Base-by-base conservation (phyloP, 495 filamentous ascomycete genomes). In the Neurospora sp. region DNA sequence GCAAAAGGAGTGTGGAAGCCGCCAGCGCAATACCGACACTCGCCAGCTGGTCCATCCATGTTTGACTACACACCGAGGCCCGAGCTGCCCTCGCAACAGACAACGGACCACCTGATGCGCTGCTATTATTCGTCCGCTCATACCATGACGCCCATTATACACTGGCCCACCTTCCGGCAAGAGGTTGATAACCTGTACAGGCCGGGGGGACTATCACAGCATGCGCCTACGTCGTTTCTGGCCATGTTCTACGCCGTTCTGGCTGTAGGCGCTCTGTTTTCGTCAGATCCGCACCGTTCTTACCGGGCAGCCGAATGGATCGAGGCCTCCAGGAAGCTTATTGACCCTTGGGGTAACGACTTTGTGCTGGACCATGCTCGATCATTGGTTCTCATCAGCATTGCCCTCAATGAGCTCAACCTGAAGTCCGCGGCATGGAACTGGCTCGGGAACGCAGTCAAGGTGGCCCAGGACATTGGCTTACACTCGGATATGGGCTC, bases 391-490 rank as follows among this genome's bases (percentile, higher is more conserved):
- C 85, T 99, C 18, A 87, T 88, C 27, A 93, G 92, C 75, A 88
- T 95, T 37, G 96, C 91, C 71, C 87, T 97, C 35, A 91, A 91
- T 71, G 96, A 98, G 80, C 85, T 92, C 75, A 98, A 97, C 76
- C 84, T 92, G 22, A 96, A 93, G 79, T 95, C 94, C 22, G 92
- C 93, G 2, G 93, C 93, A 44, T 97, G 93, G 91, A 89, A 88
- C 20, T 98, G 93, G 93, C 86, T 96, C 39, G 96, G 94, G 5
- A 89, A 88, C n/a, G 91, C 94, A 0, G 89, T 97, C 38, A 84
- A 92, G 71, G 91, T 94, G 53, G 91, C 93, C 0, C 96, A 97
- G 82, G 93, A 96, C 78, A 88, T 97, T 72, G 95, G 94, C 4
- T 83, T 99, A 37, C 90, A 98, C 75, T 85, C 88, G 35, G 94